Evolutionary conservation across 1,284 basidiomycete genomes (phyloP).

Genomic region (Thecaphora thlaspeos): DNA sequence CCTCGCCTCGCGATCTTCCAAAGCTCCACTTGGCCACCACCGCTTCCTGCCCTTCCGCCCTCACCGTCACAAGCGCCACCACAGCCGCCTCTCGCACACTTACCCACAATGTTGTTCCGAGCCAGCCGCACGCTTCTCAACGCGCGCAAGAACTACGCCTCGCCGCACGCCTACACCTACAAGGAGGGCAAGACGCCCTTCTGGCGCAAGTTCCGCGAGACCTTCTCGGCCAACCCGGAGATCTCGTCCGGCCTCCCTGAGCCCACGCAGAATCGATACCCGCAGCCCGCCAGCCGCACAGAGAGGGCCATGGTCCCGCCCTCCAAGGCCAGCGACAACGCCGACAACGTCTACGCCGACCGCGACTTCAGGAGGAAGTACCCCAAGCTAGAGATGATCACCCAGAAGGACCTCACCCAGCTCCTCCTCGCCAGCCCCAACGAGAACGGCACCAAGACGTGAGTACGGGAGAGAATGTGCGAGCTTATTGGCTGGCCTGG

Average conservation of each 20-base stretch:
- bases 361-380: conserved; percentile 88
- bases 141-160: conserved; percentile 40
- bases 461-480: too few relatives aligned
- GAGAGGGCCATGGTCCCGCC: conserved; percentile 83
- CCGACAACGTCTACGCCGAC: conserved; percentile 71
- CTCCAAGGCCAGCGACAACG: conserved; percentile 63
- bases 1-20: too few relatives aligned
- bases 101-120: conserved; percentile 34
- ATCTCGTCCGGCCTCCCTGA: conserved; percentile 90
- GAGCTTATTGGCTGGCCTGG: too few relatives aligned
- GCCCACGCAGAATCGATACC: conserved; percentile 70
- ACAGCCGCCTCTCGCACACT: too few relatives aligned
- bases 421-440: conserved; percentile 78
- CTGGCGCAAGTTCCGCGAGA: conserved; percentile 54
- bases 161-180: conserved; percentile 51
- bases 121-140: conserved; percentile 36
- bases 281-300: conserved; percentile 79
- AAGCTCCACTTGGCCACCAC: too few relatives aligned
- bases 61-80: not conserved
- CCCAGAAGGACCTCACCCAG: conserved; percentile 62
- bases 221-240: conserved; percentile 71
- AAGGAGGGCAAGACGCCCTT: conserved; percentile 54
- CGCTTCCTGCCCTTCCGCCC: too few relatives aligned
- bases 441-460: conserved; percentile 58
- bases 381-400: conserved; percentile 67